These are phyloP conservation scores for Galerina marginata DNA, from an alignment of 768 basidiomycete species.

Conservation along the genomic window DNA sequence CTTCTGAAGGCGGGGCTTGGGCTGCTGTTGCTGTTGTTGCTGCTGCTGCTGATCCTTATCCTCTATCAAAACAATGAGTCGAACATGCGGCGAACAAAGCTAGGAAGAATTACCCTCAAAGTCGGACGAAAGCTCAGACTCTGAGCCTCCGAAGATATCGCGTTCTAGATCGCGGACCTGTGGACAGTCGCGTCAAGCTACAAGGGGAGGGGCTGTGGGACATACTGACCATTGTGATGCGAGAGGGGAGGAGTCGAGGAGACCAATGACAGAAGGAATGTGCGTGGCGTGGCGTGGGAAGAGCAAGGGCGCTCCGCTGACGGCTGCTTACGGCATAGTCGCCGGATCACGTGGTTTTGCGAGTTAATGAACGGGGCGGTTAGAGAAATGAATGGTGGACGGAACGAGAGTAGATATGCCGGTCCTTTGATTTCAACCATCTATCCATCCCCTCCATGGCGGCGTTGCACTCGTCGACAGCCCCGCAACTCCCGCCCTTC, in stretches of 20 bases:
- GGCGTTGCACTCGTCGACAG: background rate
- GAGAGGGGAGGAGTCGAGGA: background rate
- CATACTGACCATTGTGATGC: constrained; percentile 26
- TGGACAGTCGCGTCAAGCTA: constrained; percentile 15
- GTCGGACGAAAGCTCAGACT: constrained; percentile 82
- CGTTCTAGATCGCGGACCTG: constrained; percentile 54
- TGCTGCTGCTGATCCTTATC: constrained; percentile 40
- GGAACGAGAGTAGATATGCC: background rate
- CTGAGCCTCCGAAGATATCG: constrained; percentile 83
- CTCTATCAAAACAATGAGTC: too few relatives aligned
- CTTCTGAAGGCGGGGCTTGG: background rate
- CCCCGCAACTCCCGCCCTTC: background rate
- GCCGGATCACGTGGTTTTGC: constrained; percentile 3
- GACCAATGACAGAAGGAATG: background rate
- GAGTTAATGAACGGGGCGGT: constrained; percentile 4
- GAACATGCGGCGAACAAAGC: too few relatives aligned
- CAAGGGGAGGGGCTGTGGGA: background rate
- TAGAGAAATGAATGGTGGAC: constrained; percentile 7
- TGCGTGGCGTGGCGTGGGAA: background rate
- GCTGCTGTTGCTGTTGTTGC: constrained; percentile 37
- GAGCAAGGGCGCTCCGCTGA: background rate
- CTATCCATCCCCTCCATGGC: background rate
- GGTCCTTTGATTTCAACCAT: background rate
- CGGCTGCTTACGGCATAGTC: background rate
- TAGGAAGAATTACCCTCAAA: constrained; percentile 61